Conservation (phyloP, 1,139 yeast species). For the Yamadazyma buinensis region DNA sequence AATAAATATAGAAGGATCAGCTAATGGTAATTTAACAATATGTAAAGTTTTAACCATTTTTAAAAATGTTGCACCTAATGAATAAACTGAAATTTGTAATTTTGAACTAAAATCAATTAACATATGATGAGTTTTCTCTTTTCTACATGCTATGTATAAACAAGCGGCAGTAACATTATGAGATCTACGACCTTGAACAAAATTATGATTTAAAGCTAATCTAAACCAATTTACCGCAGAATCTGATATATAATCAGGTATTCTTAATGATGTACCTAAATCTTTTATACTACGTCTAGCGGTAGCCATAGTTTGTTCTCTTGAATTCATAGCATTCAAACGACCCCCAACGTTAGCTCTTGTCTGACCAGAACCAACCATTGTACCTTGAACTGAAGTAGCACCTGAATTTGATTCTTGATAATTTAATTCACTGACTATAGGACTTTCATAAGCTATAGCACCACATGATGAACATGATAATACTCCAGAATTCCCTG, state of each 20-base stretch:
- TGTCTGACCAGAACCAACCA: slow-evolving; percentile 84
- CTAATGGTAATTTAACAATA: slow-evolving; percentile 73
- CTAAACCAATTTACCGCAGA: slow-evolving; percentile 88
- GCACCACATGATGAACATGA: slow-evolving; percentile 82
- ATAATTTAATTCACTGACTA: slow-evolving; percentile 92
- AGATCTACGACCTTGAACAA: slow-evolving; percentile 92
- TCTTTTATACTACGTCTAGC: slow-evolving; percentile 75
- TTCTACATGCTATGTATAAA: slow-evolving; percentile 88
- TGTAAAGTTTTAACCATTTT: slow-evolving; percentile 83
- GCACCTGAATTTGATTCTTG: slow-evolving; percentile 93
- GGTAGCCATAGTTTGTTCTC: slow-evolving; percentile 83
- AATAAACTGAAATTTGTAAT: slow-evolving; percentile 85
- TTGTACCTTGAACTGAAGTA: slow-evolving; percentile 92
- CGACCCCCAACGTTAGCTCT: slow-evolving; percentile 67
- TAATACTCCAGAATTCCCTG: slow-evolving; percentile 62
- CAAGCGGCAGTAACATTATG: slow-evolving; percentile 96
- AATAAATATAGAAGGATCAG: slow-evolving; percentile 91
- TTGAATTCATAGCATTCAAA: slow-evolving; percentile 71
- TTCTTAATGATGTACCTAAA: slow-evolving; percentile 72
- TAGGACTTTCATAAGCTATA: slow-evolving; percentile 87
- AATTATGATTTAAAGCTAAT: slow-evolving; percentile 78
- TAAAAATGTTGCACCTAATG: slow-evolving; percentile 91
- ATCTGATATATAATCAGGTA: slow-evolving; percentile 81
- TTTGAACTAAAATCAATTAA: slow-evolving; percentile 90
- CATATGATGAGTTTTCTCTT: slow-evolving; percentile 90